These are phyloP conservation scores for Cetradonia linearis DNA, from an alignment of 495 filamentous ascomycete genomes.

Conservation along the genomic window DNA sequence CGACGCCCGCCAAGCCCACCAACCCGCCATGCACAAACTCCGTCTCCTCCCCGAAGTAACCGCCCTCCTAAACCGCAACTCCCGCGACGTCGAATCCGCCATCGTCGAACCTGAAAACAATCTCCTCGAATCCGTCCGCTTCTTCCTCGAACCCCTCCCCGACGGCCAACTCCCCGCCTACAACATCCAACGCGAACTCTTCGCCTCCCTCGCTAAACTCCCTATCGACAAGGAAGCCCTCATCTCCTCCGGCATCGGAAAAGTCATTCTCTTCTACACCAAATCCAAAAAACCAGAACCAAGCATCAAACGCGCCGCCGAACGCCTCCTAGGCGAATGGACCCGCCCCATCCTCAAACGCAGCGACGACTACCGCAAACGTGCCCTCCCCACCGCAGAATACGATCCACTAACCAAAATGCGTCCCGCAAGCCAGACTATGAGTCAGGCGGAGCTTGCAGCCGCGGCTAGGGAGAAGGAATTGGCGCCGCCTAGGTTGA, in stretches of 20 bases:
- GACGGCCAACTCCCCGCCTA: constrained; percentile 90
- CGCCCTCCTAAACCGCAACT: constrained; percentile 72
- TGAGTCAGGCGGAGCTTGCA: constrained; percentile 36
- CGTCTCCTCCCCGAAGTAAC: constrained; percentile 91
- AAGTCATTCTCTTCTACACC: constrained; percentile 92
- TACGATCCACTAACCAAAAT: constrained; percentile 38
- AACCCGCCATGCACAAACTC: constrained; percentile 84
- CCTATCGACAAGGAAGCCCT: constrained; percentile 84
- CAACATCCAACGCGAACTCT: constrained; percentile 91
- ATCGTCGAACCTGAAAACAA: constrained; percentile 92
- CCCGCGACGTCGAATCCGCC: constrained; percentile 56
- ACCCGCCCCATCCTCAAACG: constrained; percentile 89
- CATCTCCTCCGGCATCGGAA: constrained; percentile 85
- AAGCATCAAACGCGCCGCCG: constrained; percentile 84
- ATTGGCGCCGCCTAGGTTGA: constrained; percentile 54
- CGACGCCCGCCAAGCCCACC: constrained; percentile 50
- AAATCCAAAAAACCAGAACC: constrained; percentile 79
- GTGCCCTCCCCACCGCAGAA: constrained; percentile 45
- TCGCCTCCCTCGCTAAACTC: constrained; percentile 65
- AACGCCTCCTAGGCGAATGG: constrained; percentile 87
- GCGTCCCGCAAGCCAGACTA: constrained; percentile 36
- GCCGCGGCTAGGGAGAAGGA: constrained; percentile 58
- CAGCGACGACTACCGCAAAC: constrained; percentile 84
- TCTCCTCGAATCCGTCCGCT: constrained; percentile 84
- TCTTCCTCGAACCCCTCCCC: constrained; percentile 92